Conservation (phyloP, 164 flowering plant species). For the Annona cherimola region DNA sequence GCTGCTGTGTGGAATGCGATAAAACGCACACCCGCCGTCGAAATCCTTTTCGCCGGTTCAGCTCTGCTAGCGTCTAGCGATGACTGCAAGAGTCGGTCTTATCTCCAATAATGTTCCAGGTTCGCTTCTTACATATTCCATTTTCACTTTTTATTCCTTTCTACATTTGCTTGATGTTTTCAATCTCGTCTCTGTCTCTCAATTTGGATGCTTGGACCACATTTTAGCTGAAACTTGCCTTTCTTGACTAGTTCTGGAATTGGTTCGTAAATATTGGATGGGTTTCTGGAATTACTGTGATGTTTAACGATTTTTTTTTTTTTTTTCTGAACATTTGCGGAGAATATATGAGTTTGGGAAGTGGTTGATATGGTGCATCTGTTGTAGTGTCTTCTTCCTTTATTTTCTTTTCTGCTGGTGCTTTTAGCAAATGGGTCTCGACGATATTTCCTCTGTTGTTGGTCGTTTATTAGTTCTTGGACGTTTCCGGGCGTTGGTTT, state of each 20-base stretch:
- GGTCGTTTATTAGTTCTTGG: neutral
- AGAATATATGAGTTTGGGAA: neutral
- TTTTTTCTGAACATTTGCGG: neutral
- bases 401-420: neutral
- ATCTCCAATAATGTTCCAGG: conserved; percentile 30
- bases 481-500: neutral
- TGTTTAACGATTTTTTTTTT: too few relatives aligned
- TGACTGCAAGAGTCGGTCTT: conserved; percentile 35
- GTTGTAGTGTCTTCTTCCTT: too few relatives aligned
- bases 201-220: neutral
- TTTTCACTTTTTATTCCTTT: neutral
- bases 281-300: neutral
- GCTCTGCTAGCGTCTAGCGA: conserved; percentile 4
- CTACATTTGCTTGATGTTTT: neutral
- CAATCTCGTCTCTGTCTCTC: neutral
- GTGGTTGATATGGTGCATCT: neutral
- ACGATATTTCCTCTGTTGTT: neutral
- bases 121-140: conserved; percentile 5
- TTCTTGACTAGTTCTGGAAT: neutral
- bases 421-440: neutral
- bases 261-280: neutral
- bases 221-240: neutral
- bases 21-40: conserved; percentile 22
- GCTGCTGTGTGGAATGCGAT: neutral
- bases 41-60: neutral